These are phyloP conservation scores for Blastocystis sp. DNA, from an alignment of 352 stramenopile species.

Conservation along the genomic window DNA sequence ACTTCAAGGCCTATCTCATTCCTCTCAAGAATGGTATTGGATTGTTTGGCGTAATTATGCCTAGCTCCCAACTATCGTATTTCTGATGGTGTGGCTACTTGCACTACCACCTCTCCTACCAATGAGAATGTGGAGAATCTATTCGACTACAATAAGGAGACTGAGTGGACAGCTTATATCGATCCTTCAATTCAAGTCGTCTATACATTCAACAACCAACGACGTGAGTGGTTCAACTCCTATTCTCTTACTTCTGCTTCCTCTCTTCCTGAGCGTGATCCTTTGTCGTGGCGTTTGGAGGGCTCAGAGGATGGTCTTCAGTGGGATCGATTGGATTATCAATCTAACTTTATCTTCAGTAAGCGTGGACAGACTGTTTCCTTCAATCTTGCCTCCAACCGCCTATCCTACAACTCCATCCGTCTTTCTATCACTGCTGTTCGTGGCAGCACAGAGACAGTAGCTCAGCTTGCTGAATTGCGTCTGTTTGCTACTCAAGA, in stretches of 20 bases:
- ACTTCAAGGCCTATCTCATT: slow-evolving; percentile 65
- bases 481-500: not conserved
- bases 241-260: slow-evolving; percentile 28
- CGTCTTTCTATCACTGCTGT: slow-evolving; percentile 11
- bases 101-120: not conserved
- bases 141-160: slow-evolving; percentile 60
- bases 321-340: slow-evolving; percentile 58
- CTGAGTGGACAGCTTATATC: slow-evolving; percentile 15
- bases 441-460: not conserved
- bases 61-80: slow-evolving; percentile 34
- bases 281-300: slow-evolving; percentile 55
- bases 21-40: not conserved
- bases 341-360: slow-evolving; percentile 56
- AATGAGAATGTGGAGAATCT: slow-evolving; percentile 49
- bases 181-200: not conserved
- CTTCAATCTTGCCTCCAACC: slow-evolving; percentile 44
- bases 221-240: slow-evolving; percentile 64
- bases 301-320: slow-evolving; percentile 49
- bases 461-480: slow-evolving; percentile 52
- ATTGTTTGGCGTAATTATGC: not conserved
- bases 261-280: slow-evolving; percentile 45
- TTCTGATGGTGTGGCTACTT: not conserved
- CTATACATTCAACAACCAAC: slow-evolving; percentile 60
- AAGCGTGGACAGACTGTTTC: not conserved
- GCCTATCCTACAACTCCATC: slow-evolving; percentile 36